Base-by-base conservation (phyloP, 2,329 filamentous ascomycete species). In the Botrytis medusae region DNA sequence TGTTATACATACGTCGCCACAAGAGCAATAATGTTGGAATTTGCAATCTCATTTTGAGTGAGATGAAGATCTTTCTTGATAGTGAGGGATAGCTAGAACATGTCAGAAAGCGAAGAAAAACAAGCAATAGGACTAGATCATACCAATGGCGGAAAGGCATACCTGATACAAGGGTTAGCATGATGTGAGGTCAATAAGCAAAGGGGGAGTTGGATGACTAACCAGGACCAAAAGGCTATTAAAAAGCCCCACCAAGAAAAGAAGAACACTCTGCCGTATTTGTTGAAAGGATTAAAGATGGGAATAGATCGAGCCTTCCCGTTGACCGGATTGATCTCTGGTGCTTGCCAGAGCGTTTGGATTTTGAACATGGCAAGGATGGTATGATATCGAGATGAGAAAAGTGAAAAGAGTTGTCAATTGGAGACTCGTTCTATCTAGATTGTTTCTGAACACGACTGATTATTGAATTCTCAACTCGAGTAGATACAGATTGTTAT, bases 211-310 rank as follows among this genome's bases (percentile, higher is more conserved):
- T 4, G 84, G n/a, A 51, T 32, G 40, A 72, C 74, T 74, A 95
- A 97, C 92, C 92, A 97, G 18, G 93, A 94, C 87, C 93, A 93
- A 83, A 97, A 97, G 12, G 93, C 92, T 71, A 95, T 88, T 87
- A 96, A 90, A 82, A 96, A 96, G 2, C 93, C 93, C 65, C 94
- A 87, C 90, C 93, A 96, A 1, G 92, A 92, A 84, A 97, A 97
- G 85, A 95, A 94, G 83, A 97, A 97, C 0, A 96, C 94, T 10
- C 94, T 88, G 54, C 94, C 94, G 84, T 97, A 94, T 78, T 90
- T 84, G 81, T 97, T 87, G 78, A 95, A 80, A 0, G 91, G 88
- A 81, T 97, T 97, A 75, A 97, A 84, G 34, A 93, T 81, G 0
- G 94, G 94, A 64, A 97, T 89, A 0, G 92, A 92, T 74, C 88